phyloP scores from a whole-genome alignment of 805 yeast species.

The Ogataea kodamae region DNA sequence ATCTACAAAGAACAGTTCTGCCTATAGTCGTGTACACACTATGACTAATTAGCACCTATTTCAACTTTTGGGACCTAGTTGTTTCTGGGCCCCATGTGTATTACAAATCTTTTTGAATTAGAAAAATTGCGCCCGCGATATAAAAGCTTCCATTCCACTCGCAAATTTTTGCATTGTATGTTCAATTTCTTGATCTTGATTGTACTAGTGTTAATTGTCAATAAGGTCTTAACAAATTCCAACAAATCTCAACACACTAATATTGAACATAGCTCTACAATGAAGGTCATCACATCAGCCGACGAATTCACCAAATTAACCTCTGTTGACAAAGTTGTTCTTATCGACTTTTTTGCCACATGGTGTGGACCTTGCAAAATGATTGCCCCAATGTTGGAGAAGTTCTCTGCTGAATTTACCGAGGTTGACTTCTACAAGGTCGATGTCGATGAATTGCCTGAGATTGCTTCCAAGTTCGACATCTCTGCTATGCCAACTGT shows the following conservation, averaged over 20 bases:
- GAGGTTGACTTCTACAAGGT: conserved; percentile 79
- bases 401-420: conserved; percentile 65
- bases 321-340: conserved; percentile 62
- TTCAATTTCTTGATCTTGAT: conserved; percentile 27
- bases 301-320: conserved; percentile 68
- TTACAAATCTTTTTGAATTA: conserved; percentile 10
- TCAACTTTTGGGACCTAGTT: no score
- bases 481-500: conserved; percentile 58
- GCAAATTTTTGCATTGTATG: conserved; percentile 19
- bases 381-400: conserved; percentile 90
- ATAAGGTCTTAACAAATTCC: conserved; percentile 23
- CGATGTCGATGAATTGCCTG: conserved; percentile 82
- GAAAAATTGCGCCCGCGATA: conserved; percentile 1
- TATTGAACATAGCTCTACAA: conserved; percentile 33
- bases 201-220: conserved; percentile 24
- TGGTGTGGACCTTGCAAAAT: conserved; percentile 99
- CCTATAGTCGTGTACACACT: no score
- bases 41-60: no score
- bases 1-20: no score
- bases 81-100: no score
- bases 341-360: conserved; percentile 93
- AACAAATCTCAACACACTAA: conserved; percentile 8
- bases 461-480: conserved; percentile 66
- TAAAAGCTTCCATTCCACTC: conserved; percentile 1
- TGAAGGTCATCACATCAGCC: conserved; percentile 41